Evolutionary conservation across 2,329 filamentous ascomycete species (phyloP).

Genomic region (Fusarium buxicola): DNA sequence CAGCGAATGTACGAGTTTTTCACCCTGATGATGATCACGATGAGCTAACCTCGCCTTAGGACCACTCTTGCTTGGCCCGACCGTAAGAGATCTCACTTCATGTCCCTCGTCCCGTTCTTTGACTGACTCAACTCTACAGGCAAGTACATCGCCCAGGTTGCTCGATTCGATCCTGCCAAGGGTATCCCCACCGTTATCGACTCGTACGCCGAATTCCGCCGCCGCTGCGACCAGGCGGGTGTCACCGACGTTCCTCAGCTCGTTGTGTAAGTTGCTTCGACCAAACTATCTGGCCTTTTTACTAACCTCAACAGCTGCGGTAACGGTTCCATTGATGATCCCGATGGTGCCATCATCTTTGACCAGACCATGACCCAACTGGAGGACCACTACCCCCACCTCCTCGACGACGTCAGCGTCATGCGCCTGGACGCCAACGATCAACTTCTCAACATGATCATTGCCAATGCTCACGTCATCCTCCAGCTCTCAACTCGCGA

Average conservation of each 20-base stretch:
- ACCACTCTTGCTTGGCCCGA: slow-evolving; percentile 68
- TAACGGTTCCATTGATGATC: slow-evolving; percentile 84
- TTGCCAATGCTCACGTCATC: slow-evolving; percentile 78
- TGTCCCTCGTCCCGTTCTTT: not conserved
- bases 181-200: slow-evolving; percentile 83
- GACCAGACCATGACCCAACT: slow-evolving; percentile 77
- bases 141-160: slow-evolving; percentile 83
- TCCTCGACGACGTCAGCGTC: slow-evolving; percentile 75
- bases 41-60: slow-evolving; percentile 29
- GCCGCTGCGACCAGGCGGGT: slow-evolving; percentile 65
- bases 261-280: slow-evolving; percentile 64
- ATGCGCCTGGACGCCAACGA: slow-evolving; percentile 83
- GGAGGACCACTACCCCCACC: slow-evolving; percentile 69
- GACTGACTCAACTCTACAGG: slow-evolving; percentile 51
- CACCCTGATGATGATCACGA: not conserved
- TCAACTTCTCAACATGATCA: slow-evolving; percentile 81
- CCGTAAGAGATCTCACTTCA: slow-evolving; percentile 48
- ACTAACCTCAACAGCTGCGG: slow-evolving; percentile 63
- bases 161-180: slow-evolving; percentile 86
- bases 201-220: slow-evolving; percentile 78
- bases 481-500: slow-evolving; percentile 85
- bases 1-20: slow-evolving; percentile 63
- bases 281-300: no score
- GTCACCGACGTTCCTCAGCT: slow-evolving; percentile 73
- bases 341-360: slow-evolving; percentile 78